Evolutionary conservation across 352 stramenopile genomes (phyloP).

Genomic region (Globisporangium iwayamae): DNA sequence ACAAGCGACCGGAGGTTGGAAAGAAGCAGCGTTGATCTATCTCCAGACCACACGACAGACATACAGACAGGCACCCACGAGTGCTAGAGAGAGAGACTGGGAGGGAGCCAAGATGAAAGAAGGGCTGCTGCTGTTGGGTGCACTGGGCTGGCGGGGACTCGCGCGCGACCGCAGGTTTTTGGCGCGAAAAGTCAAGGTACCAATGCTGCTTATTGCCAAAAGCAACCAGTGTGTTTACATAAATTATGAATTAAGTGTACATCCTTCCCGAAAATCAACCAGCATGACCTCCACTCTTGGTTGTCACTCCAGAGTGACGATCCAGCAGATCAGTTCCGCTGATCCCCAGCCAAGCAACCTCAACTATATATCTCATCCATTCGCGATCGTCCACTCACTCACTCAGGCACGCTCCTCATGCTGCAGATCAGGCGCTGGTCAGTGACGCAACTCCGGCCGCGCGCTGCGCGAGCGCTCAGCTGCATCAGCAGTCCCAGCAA

Average conservation of each 20-base stretch:
- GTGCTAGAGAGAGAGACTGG: no score
- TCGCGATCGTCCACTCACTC: not conserved
- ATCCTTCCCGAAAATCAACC: not conserved
- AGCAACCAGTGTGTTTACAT: not conserved
- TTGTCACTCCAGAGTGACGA: not conserved
- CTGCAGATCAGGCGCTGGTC: not conserved
- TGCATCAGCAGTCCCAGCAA: not conserved
- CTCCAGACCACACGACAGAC: not conserved
- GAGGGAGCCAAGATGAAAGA: no score
- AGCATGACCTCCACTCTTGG: not conserved
- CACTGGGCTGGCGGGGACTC: not conserved
- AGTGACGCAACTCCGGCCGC: not conserved
- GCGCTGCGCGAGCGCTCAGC: not conserved
- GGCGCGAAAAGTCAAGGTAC: not conserved
- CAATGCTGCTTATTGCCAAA: not conserved
- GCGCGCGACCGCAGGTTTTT: not conserved
- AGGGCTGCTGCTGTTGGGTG: no score
- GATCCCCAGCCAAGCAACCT: not conserved
- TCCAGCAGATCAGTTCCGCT: not conserved
- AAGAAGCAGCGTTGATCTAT: not conserved
- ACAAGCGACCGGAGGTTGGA: slow-evolving; percentile 4
- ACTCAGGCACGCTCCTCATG: not conserved
- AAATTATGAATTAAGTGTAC: not conserved
- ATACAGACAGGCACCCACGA: no score
- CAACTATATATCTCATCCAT: not conserved